A percentile compares a stretch with the other conserved stretches of the same genome.
These are phyloP conservation scores for Aspergillus quadrilineatus DNA, from an alignment of 2,329 filamentous ascomycete genomes.

Conservation along the genomic window DNA sequence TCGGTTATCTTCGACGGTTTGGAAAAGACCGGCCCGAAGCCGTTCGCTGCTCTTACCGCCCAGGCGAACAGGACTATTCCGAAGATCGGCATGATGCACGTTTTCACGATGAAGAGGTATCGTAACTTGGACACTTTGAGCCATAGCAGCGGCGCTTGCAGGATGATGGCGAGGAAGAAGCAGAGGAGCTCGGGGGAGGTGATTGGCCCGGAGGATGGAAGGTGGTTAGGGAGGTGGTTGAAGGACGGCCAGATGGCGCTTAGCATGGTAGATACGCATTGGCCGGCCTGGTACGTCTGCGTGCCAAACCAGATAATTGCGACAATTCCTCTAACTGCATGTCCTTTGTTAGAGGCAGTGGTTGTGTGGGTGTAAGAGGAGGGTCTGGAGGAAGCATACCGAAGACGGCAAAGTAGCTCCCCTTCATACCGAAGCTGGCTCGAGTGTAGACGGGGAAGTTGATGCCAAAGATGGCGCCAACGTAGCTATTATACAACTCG, in stretches of 20 bases:
- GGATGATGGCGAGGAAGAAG: slow-evolving; percentile 16
- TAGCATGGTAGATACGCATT: slow-evolving; percentile 15
- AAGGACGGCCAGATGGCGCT: slow-evolving; percentile 18
- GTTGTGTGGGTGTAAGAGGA: background rate
- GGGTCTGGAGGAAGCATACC: slow-evolving; percentile 2
- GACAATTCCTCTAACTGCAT: slow-evolving; percentile 11
- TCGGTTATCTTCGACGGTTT: slow-evolving; percentile 14
- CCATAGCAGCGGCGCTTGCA: slow-evolving; percentile 11
- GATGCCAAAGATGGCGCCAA: slow-evolving; percentile 17
- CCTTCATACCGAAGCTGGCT: slow-evolving; percentile 17
- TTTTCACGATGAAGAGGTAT: slow-evolving; percentile 15
- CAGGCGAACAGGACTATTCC: slow-evolving; percentile 14
- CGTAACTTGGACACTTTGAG: slow-evolving; percentile 11
- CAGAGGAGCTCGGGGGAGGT: slow-evolving; percentile 13
- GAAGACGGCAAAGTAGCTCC: slow-evolving; percentile 17
- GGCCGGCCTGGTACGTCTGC: slow-evolving; percentile 14
- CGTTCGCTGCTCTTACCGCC: slow-evolving; percentile 13
- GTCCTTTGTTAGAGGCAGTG: background rate
- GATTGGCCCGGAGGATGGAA: slow-evolving; percentile 5
- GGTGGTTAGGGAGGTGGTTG: slow-evolving; percentile 11
- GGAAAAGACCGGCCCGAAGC: slow-evolving; percentile 15
- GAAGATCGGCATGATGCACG: slow-evolving; percentile 15
- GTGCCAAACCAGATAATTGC: slow-evolving; percentile 19
- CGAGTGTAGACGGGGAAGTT: slow-evolving; percentile 17
- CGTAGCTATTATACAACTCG: slow-evolving; percentile 2